These are phyloP conservation scores for Cryphonectria naterciae DNA, from an alignment of 2,329 filamentous ascomycete genomes.

Conservation along the genomic window DNA sequence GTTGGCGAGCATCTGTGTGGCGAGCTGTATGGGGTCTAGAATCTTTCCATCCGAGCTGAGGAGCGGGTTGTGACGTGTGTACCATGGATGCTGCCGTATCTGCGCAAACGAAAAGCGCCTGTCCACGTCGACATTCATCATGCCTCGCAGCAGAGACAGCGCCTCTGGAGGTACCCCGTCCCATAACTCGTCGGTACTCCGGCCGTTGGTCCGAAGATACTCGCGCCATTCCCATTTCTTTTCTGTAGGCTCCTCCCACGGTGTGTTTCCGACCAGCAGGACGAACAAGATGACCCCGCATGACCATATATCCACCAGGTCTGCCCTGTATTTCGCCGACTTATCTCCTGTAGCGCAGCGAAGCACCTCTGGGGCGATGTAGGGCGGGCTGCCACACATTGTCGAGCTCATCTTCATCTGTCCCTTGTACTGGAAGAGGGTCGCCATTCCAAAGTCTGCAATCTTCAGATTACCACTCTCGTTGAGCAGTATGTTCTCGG, in stretches of 20 bases:
- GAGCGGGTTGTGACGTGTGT: conserved; percentile 79
- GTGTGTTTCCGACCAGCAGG: conserved; percentile 91
- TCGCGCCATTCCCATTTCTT: conserved; percentile 90
- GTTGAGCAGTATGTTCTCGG: conserved; percentile 92
- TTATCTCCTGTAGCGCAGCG: conserved; percentile 54
- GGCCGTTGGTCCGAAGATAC: conserved; percentile 79
- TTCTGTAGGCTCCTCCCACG: conserved; percentile 90
- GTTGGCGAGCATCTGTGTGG: conserved; percentile 93
- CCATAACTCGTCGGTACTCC: conserved; percentile 86
- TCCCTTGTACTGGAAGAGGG: conserved; percentile 88
- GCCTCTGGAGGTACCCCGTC: conserved; percentile 72
- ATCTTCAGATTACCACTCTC: conserved; percentile 86
- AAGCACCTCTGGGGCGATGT: conserved; percentile 93
- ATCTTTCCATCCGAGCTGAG: conserved; percentile 75
- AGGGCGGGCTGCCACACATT: conserved; percentile 93
- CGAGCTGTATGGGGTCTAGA: conserved; percentile 78
- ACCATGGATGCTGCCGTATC: conserved; percentile 93
- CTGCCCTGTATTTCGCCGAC: conserved; percentile 69
- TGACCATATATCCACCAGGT: conserved; percentile 93
- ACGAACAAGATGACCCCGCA: conserved; percentile 98
- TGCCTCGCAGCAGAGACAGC: conserved; percentile 83
- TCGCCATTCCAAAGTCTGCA: conserved; percentile 95
- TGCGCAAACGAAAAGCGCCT: conserved; percentile 84
- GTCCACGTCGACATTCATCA: conserved; percentile 80
- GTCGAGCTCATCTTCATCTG: conserved; percentile 81